Percentiles rank a stretch among this genome's conserved stretches.
Conservation (phyloP, 371 early-diverging fungal genomes). For the Mortierella sp. region DNA sequence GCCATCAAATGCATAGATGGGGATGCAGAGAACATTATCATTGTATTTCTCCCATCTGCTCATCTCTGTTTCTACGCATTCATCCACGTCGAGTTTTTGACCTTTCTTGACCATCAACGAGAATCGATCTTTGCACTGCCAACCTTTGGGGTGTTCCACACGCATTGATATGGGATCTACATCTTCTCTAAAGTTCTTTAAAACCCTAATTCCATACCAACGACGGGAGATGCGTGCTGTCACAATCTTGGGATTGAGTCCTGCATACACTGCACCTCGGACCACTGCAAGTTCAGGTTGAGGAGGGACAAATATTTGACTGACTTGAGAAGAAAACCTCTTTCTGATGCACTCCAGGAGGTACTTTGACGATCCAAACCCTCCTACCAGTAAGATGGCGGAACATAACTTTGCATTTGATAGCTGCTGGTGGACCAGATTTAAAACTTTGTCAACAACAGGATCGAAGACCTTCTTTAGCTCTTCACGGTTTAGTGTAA, state of each 20-base stretch:
- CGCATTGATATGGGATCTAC: no score
- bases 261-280: constrained; percentile 54
- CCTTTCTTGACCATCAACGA: constrained; percentile 3
- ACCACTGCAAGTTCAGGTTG: constrained; percentile 54
- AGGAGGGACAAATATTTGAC: constrained; percentile 24
- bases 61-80: no score
- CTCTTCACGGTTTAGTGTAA: constrained; percentile 12
- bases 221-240: constrained; percentile 57
- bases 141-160: no score
- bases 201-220: constrained; percentile 23
- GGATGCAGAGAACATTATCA: neutral
- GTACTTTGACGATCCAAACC: constrained; percentile 61
- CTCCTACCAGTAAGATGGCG: constrained; percentile 62
- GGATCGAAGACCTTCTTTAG: constrained; percentile 68
- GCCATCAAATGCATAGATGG: constrained; percentile 32
- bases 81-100: constrained; percentile 18
- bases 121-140: no score
- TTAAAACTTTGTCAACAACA: constrained; percentile 63
- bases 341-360: constrained; percentile 50
- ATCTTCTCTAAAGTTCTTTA: constrained; percentile 3
- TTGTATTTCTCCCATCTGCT: no score
- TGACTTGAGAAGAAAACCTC: constrained; percentile 26
- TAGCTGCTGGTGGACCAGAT: constrained; percentile 67
- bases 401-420: constrained; percentile 51
- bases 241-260: constrained; percentile 50